These are phyloP conservation scores for Epichloe sylvatica DNA, from an alignment of 2,329 filamentous ascomycete genomes.

Conservation along the genomic window DNA sequence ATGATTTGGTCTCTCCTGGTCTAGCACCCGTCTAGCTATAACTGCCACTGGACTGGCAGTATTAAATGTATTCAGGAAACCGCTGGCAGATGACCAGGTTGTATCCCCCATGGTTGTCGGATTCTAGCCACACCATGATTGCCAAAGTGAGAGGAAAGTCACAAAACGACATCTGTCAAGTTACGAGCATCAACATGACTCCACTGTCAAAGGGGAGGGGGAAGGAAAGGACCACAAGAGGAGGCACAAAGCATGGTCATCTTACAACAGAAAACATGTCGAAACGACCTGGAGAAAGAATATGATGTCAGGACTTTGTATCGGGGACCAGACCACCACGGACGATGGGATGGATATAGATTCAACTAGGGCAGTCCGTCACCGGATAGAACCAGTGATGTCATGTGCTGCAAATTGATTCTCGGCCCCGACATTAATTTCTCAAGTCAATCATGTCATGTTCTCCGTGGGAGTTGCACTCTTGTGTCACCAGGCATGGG, in stretches of 20 bases:
- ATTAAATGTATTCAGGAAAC: neutral
- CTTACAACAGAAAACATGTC: constrained; percentile 1
- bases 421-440: neutral
- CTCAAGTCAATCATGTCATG: neutral
- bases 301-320: constrained; percentile 11
- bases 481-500: neutral
- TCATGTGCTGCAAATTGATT: constrained; percentile 4
- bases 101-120: neutral
- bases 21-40: neutral
- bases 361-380: constrained; percentile 25
- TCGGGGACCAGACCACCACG: constrained; percentile 8
- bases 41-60: constrained; percentile 14
- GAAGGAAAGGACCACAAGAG: constrained; percentile 6
- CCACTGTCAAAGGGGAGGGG: neutral
- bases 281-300: constrained; percentile 12
- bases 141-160: too few relatives aligned
- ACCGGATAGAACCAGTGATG: constrained; percentile 21
- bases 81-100: neutral
- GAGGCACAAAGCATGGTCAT: constrained; percentile 7
- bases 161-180: too few relatives aligned
- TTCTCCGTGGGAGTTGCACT: neutral
- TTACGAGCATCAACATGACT: too few relatives aligned
- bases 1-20: neutral
- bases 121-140: too few relatives aligned
- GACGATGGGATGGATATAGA: constrained; percentile 25